These are phyloP conservation scores for Fomitopsis schrenkii DNA, from an alignment of 1,284 basidiomycete species.

Conservation along the genomic window DNA sequence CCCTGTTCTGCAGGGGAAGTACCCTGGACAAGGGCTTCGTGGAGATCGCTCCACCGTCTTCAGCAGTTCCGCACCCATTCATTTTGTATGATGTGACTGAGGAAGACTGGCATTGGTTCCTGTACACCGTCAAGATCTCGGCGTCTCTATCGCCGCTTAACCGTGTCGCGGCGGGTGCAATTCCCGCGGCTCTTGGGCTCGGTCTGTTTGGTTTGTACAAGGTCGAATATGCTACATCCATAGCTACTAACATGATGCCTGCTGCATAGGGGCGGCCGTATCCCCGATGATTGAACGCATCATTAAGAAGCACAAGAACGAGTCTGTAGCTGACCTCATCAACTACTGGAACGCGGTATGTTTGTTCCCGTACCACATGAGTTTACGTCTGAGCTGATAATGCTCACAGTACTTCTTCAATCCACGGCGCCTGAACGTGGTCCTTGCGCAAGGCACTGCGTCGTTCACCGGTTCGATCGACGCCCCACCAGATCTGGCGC, in stretches of 20 bases:
- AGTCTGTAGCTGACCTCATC: slow-evolving; percentile 12
- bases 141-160: slow-evolving; percentile 9
- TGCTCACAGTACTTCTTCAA: slow-evolving; percentile 16
- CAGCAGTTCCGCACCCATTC: slow-evolving; percentile 18
- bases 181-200: slow-evolving; percentile 2
- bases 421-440: slow-evolving; percentile 16
- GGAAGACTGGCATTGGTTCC: slow-evolving; percentile 18
- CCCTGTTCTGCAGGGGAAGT: slow-evolving; percentile 9
- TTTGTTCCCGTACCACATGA: neutral
- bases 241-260: neutral
- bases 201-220: neutral
- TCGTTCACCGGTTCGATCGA: too few relatives aligned
- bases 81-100: slow-evolving; percentile 17
- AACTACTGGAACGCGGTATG: slow-evolving; percentile 16
- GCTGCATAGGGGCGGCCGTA: neutral
- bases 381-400: neutral
- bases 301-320: slow-evolving; percentile 11
- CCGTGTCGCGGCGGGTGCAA: slow-evolving; percentile 6
- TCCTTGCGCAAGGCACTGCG: slow-evolving; percentile 12
- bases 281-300: neutral
- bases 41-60: slow-evolving; percentile 10
- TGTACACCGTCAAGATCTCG: slow-evolving; percentile 11
- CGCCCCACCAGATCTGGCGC: too few relatives aligned
- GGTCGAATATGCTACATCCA: neutral
- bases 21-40: slow-evolving; percentile 17